Conservation (phyloP, 306 rosid genomes). For the Gynostemma pentaphyllum region DNA sequence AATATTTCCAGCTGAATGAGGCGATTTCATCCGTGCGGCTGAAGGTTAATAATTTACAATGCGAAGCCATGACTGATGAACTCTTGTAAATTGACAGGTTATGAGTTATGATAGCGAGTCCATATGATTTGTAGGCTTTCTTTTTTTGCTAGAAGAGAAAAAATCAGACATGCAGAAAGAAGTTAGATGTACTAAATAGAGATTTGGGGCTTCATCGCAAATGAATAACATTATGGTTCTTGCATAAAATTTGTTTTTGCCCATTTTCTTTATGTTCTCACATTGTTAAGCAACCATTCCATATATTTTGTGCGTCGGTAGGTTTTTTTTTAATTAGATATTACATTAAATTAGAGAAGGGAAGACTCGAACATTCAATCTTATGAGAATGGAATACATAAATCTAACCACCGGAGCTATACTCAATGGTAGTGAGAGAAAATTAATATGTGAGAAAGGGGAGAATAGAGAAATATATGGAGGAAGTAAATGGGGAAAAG, state of each 20-base stretch:
- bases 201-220: neutral
- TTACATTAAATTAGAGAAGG: too few species aligned
- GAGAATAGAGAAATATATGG: too few species aligned
- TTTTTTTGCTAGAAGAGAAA: neutral
- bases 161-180: neutral
- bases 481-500: too few species aligned
- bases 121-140: neutral
- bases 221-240: neutral
- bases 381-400: too few species aligned
- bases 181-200: neutral
- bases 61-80: constrained; percentile 37
- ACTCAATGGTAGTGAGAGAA: too few species aligned
- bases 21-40: constrained; percentile 33
- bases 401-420: too few species aligned
- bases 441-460: too few species aligned
- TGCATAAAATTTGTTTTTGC: neutral
- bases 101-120: neutral
- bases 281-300: neutral
- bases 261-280: neutral
- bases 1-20: constrained; percentile 33
- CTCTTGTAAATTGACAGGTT: constrained; percentile 20
- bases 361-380: too few species aligned
- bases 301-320: too few species aligned
- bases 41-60: constrained; percentile 37
- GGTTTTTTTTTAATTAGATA: too few species aligned